Evolutionary conservation across 2,329 filamentous ascomycete species (phyloP), one percentile per base, ranked within the genome.

Genomic region (Xylaria sp.): DNA sequence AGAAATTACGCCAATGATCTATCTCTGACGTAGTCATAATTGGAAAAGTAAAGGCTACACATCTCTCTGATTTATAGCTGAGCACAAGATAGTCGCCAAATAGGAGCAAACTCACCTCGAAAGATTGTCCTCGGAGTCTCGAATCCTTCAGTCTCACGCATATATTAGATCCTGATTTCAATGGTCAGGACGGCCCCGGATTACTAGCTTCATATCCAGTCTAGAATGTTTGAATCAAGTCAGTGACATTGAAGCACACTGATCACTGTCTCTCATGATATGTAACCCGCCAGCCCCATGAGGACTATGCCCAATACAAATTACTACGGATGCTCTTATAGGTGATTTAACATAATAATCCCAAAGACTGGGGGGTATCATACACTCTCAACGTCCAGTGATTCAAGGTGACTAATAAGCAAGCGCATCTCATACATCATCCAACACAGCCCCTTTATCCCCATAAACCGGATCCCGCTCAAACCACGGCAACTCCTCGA

Each of bases 401-500:
- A 34, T 34, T 34, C 5, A 41, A 41, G 5, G 39, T 15, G 39
- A 43, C 43, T 46, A 23, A 23, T 5, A 32, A 20, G n/a, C 32
- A 36, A 20, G 2, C 23, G 13, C 25, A 50, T 15, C n/a, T 56
- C 34, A 41, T 18, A 41, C 32, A 18, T 25, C 32, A 18, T 25
- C 23, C n/a, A 57, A 43, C 36, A 41, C 34, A 2, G 36, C 20
- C 36, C 34, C 55, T 30, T 43, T 30, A 2, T 20, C 55, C 13
- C 23, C 55, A 57, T 57, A 57, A 28, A 57, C 18, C 15, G 23
- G 34, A 57, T 57, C 20, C n/a, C 36, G n/a, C 7, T 36, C n/a
- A 55, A 55, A 55, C 50, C 30, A 55, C 7, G 15, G 28, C n/a
- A 55, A 34, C 1, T 34, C 28, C 30, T 12, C 12, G 10, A 53